Evolutionary conservation across 257 asterid species (phyloP), one percentile per base, ranked within the genome.

Genomic region (Coffea eugenioides): DNA sequence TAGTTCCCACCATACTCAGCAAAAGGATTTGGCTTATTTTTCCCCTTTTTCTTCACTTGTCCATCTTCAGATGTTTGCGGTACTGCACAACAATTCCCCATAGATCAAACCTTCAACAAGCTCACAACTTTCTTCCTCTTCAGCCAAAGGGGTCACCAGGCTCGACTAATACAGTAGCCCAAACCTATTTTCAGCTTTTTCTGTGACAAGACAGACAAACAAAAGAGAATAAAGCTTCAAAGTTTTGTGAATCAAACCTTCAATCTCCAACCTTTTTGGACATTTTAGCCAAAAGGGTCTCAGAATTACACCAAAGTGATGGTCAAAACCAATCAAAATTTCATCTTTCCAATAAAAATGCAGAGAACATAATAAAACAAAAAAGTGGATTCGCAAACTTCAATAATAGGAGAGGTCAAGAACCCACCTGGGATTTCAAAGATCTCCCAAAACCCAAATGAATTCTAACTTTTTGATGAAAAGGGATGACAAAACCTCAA

Each of bases 51-150:
- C 66, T 77, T 78, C 77, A 49, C 80, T 64, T 74, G 31, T 6
- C 11, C 69, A 51, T 73, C 80, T 65, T 83, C 84, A 15, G 84
- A 67, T 41, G 84, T 80, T 67, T 78, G 2, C 7, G 90, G 88
- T 23, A 3, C 77, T 36, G 75, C 84, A 81, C 88, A 85, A 82
- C 90, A 87, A 83, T 85, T 85, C 14, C 88, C 87, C 86, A 85
- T 80, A 15, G 6, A 16, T 49, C 72, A 74, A 18, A 76, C 77
- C 79, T 67, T 77, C 8, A 67, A 80, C 66, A 48, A 72, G 68
- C 65, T 68, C 21, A 73, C 61, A 69, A 82, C 39, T 68, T 74
- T 69, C 67, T 67, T 23, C 20, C 45, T 78, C 45, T 49, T 80
- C 54, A 70, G 11, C 80, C 66, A 69, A 57, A 70, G 36, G 66